Base-by-base conservation (phyloP, 441 rosid genomes). In the Geranium incanum region DNA sequence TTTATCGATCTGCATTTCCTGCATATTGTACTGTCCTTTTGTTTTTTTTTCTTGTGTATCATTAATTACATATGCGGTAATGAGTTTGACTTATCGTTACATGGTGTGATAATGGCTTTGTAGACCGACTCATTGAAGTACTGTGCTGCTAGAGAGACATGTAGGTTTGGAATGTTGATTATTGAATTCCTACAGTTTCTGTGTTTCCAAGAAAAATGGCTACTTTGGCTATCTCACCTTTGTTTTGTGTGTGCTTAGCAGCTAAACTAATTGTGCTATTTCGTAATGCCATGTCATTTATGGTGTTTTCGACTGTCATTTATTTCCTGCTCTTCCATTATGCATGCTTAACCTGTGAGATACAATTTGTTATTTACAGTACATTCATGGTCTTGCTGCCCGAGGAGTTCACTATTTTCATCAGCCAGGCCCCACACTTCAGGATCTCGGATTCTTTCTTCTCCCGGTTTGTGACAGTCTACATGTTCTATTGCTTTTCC, bases 401-500 rank as follows among this genome's bases (percentile, higher is more conserved):
- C 81, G 89, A 68, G 99, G 99, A 79, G 96, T 95, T 73, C 99
- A 92, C 81, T 95, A 89, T 81, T 70, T 95, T 68, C 99, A 95
- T 77, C 88, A 82, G 72, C 93, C 98, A 0, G 99, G 97, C 21
- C 96, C 96, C 12, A 80, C 78, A 2, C 90, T 95, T 68, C 96
- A 90, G 83, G 99, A 95, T 82, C 86, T 85, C 69, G 99, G 98
- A 1, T 95, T 90, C 87, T 74, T 84, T 69, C 71, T 95, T 68
- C 95, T 95, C 78, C 96, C 98, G 82, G 99, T 95, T 65, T 68
- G 91, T 88, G 72, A 62, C 36, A 1, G 19, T 28, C 4, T 23
- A 28, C 33, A 4, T 55, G 7, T 55, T 15, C 16, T 55, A 55
- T 5, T 55, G 16, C 16, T 6, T n/a, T 15, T 15, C 16, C 16